Base-by-base conservation (phyloP, 2,329 filamentous ascomycete species). In the Fusarium nodosum region DNA sequence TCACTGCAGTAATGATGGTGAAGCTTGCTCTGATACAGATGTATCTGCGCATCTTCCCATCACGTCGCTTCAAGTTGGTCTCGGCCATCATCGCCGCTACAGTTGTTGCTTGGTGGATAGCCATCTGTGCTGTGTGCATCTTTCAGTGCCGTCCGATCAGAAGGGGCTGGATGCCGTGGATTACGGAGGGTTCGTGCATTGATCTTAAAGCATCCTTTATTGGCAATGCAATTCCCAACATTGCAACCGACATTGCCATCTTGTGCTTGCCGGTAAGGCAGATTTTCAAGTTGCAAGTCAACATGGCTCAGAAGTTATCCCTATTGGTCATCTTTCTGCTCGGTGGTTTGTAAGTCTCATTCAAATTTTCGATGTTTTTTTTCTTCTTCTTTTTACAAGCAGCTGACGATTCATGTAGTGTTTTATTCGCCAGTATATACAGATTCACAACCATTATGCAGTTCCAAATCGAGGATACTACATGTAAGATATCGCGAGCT, bases 391-490 rank as follows among this genome's bases (percentile, higher is more conserved):
- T 16, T 13, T 39, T 39, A 39, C 11, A 22, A 22, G n/a, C n/a
- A 22, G n/a, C 36, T 39, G n/a, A 39, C 36, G 5, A 3, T 39
- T 39, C 36, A 11, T 39, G 7, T 3, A 69, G 67, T 22, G 67
- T 69, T 11, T 24, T 69, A 0, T 69, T 69, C 7, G 66, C 67
- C 26, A 67, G 62, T 20, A 69, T 69, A 5, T 69, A 69, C 42
- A 36, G 67, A 16, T 70, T 69, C 5, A 69, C 67, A 1, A 70
- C 67, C 1, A 61, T 69, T 2, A 67, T 70, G 67, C 62, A 69
- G 34, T 70, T 69, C 26, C 36, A 67, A 2, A 26, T 41, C 0
- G 12, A 30, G 0, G 66, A 69, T 7, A 69, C 66, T 3, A 69
- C 66, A 18, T 69, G 66, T 69, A 48, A 38, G 55, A 39, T 5